Base-by-base conservation (phyloP, 1,284 basidiomycete genomes). In the Phlebopus sp. region DNA sequence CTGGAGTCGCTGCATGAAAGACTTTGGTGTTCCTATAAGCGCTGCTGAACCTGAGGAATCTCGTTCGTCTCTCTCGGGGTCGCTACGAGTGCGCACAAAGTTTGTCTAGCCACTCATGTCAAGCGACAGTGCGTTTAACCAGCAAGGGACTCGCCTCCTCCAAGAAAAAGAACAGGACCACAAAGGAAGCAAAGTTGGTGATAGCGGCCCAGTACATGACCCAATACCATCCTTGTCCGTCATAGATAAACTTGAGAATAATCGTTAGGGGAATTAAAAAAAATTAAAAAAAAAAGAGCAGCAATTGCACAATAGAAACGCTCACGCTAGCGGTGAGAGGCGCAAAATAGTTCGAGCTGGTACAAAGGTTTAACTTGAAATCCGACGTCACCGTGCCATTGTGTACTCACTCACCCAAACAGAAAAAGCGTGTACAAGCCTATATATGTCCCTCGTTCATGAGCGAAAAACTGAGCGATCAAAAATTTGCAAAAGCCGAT, bases 191-290 rank as follows among this genome's bases (percentile, higher is more conserved):
- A 21, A 54, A 46, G 25, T 55, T 55, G 43, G 55, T 55, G 34
- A 55, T 55, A 11, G 53, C 53, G 10, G 53, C 53, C 53, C 53
- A 55, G 29, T 55, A 55, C 53, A 55, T 55, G 7, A 55, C 53
- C 53, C 53, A 55, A 19, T 55, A 48, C 53, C 53, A 55, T 11
- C 53, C 53, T 46, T 55, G 53, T 9, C 49, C 53, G 19, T 55
- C 53, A 18, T 48, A 55, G n/a, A 55, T 55, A 34, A 55, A 55
- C 53, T 55, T 42, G n/a, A 4, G 14, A n/a, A 21, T 19, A 19
- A 15, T 5, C 11, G 7, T 46, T n/a, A n/a, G n/a, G n/a, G n/a
- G n/a, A n/a, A n/a, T n/a, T n/a, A n/a, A n/a, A n/a, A n/a, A n/a
- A n/a, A n/a, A n/a, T n/a, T 23, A 37, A 46, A 37, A 8, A 4